Conservation (phyloP, 2,329 filamentous ascomycete genomes). For the Pseudohalonectria lignicola region DNA sequence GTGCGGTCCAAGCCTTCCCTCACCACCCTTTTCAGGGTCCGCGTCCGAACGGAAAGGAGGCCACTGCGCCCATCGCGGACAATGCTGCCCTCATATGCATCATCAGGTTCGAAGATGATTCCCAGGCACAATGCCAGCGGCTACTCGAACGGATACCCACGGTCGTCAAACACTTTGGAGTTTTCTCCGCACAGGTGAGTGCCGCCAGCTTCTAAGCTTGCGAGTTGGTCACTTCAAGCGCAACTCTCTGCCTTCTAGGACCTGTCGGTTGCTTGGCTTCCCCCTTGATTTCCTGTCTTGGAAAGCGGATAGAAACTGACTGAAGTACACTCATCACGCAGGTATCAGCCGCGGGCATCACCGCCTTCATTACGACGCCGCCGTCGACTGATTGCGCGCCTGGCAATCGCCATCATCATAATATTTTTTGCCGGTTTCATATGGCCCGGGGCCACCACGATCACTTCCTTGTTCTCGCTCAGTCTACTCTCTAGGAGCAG, state of each 20-base stretch:
- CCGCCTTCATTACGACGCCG: constrained; percentile 61
- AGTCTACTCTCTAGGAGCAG: constrained; percentile 61
- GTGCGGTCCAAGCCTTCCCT: neutral
- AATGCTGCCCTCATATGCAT: constrained; percentile 52
- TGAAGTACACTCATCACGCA: no score
- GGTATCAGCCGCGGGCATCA: constrained; percentile 77
- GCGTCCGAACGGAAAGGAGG: neutral
- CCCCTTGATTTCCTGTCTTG: no score
- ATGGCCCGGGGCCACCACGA: constrained; percentile 50
- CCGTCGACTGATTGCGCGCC: constrained; percentile 58
- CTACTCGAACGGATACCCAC: constrained; percentile 77
- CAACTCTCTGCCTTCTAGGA: no score
- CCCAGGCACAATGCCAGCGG: constrained; percentile 67
- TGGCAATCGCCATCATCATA: constrained; percentile 47
- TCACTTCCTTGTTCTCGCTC: constrained; percentile 53
- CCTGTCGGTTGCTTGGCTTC: no score
- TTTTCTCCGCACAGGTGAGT: constrained; percentile 81
- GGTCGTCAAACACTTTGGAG: constrained; percentile 61
- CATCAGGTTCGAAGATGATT: constrained; percentile 58
- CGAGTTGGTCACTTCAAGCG: no score
- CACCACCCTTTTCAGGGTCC: neutral
- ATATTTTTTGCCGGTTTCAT: constrained; percentile 65
- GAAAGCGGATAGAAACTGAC: no score
- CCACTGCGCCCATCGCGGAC: constrained; percentile 1
- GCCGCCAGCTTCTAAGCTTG: constrained; percentile 4